These are phyloP conservation scores for Saposhnikovia divaricata DNA, from an alignment of 129 eudicot genomes.

Conservation along the genomic window DNA sequence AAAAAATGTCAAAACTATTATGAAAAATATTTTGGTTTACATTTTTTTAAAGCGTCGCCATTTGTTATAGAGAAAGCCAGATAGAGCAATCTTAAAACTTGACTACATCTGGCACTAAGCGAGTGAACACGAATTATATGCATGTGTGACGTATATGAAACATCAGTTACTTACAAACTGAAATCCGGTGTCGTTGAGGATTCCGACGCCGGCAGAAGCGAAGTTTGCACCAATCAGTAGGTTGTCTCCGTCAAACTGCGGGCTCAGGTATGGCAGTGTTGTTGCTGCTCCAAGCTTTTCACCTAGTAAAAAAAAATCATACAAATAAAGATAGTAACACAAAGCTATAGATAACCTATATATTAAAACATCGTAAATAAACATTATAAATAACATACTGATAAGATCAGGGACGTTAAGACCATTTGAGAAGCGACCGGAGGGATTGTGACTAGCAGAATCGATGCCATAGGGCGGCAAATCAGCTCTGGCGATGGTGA, in stretches of 20 bases:
- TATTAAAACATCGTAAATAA: background rate
- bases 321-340: background rate
- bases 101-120: background rate
- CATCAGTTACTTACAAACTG: conserved; percentile 63
- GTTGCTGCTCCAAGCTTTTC: conserved; percentile 45
- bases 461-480: conserved; percentile 76
- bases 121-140: background rate
- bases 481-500: conserved; percentile 64
- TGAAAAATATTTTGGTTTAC: too few relatives aligned
- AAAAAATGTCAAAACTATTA: too few relatives aligned
- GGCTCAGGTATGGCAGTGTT: conserved; percentile 56
- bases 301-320: conserved; percentile 19
- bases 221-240: conserved; percentile 67
- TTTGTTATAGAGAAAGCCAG: background rate
- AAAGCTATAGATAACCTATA: background rate
- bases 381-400: conserved; percentile 26
- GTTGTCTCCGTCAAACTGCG: conserved; percentile 42
- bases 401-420: conserved; percentile 67
- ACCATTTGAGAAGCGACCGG: conserved; percentile 82
- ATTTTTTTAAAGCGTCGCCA: background rate
- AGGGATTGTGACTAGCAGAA: conserved; percentile 54
- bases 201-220: conserved; percentile 76
- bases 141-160: background rate
- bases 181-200: conserved; percentile 63
- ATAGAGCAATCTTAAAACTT: background rate